phyloP scores from a whole-genome alignment of 345 rosid species.

The Sonneratia caseolaris region DNA sequence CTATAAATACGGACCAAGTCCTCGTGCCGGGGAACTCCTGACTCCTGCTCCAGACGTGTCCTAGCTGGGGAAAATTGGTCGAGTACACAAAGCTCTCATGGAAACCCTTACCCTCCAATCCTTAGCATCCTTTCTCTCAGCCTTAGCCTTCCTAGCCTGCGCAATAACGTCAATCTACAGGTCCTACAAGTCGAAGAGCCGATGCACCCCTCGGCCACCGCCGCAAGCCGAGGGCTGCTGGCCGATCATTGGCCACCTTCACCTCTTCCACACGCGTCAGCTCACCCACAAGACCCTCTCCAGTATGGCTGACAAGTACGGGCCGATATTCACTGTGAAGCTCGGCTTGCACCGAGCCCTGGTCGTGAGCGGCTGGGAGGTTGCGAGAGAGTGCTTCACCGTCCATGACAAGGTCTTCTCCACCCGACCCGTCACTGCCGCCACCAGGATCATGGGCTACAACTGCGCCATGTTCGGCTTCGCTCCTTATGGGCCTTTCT shows the following conservation, averaged over 20 bases:
- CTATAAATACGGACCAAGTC: no score
- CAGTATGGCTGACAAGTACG: slow-evolving; percentile 26
- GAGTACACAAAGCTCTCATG: no score
- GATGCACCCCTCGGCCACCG: no score
- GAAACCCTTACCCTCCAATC: no score
- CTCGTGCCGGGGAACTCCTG: no score
- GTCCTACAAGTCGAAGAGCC: no score
- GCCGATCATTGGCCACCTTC: slow-evolving; percentile 36
- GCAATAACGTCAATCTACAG: no score
- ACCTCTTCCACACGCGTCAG: slow-evolving; percentile 16
- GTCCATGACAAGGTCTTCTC: slow-evolving; percentile 24
- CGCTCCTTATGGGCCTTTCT: slow-evolving; percentile 30
- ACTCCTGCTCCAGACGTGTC: no score
- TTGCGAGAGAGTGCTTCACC: slow-evolving; percentile 24
- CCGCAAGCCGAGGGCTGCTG: slow-evolving; percentile 1
- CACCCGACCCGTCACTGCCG: slow-evolving; percentile 13
- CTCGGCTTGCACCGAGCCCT: slow-evolving; percentile 20
- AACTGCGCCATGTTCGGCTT: slow-evolving; percentile 30
- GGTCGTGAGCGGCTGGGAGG: slow-evolving; percentile 22
- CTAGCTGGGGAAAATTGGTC: no score
- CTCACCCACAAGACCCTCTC: slow-evolving; percentile 15
- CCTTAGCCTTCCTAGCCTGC: no score
- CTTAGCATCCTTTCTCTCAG: no score
- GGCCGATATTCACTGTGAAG: slow-evolving; percentile 20
- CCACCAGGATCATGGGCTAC: slow-evolving; percentile 25